phyloP scores from a whole-genome alignment of 1,139 yeast species.

The Sugiyamaella sp. region DNA sequence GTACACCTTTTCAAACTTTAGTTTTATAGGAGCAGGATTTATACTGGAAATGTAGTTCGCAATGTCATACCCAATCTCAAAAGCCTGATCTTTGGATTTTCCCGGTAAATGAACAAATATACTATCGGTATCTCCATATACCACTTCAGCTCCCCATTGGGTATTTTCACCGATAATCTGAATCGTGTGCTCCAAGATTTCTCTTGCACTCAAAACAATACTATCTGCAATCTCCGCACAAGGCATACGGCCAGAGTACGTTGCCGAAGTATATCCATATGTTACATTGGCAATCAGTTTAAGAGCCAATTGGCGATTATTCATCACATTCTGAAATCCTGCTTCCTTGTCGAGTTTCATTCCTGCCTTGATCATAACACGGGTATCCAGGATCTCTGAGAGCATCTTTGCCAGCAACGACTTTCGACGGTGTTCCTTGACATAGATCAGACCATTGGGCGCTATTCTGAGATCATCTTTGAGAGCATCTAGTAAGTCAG shows the following conservation, averaged over 20 bases:
- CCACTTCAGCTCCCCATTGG: slow-evolving; percentile 86
- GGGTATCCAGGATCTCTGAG: slow-evolving; percentile 74
- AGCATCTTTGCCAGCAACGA: slow-evolving; percentile 84
- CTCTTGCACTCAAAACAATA: slow-evolving; percentile 89
- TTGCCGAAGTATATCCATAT: slow-evolving; percentile 93
- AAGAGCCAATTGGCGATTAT: slow-evolving; percentile 81
- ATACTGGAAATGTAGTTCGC: slow-evolving; percentile 62
- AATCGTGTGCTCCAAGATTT: slow-evolving; percentile 73
- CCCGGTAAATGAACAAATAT: slow-evolving; percentile 91
- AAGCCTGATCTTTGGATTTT: slow-evolving; percentile 73
- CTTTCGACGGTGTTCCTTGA: slow-evolving; percentile 63
- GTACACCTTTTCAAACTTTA: slow-evolving; percentile 92
- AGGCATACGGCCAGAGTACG: slow-evolving; percentile 97
- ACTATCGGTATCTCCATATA: slow-evolving; percentile 96
- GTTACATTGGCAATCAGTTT: slow-evolving; percentile 94
- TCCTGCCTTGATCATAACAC: slow-evolving; percentile 77
- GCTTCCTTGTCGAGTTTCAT: slow-evolving; percentile 56
- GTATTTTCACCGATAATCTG: slow-evolving; percentile 60
- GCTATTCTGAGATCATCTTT: slow-evolving; percentile 59
- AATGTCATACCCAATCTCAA: slow-evolving; percentile 68
- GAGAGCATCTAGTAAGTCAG: slow-evolving; percentile 59
- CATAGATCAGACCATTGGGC: slow-evolving; percentile 87
- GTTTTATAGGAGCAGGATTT: slow-evolving; percentile 78
- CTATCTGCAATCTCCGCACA: slow-evolving; percentile 94
- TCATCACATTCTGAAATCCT: slow-evolving; percentile 57